Evolutionary conservation across 192 early-diverging fungal genomes (phyloP), one percentile per base, ranked within the genome.

Genomic region (Geranomyces michiganensis): DNA sequence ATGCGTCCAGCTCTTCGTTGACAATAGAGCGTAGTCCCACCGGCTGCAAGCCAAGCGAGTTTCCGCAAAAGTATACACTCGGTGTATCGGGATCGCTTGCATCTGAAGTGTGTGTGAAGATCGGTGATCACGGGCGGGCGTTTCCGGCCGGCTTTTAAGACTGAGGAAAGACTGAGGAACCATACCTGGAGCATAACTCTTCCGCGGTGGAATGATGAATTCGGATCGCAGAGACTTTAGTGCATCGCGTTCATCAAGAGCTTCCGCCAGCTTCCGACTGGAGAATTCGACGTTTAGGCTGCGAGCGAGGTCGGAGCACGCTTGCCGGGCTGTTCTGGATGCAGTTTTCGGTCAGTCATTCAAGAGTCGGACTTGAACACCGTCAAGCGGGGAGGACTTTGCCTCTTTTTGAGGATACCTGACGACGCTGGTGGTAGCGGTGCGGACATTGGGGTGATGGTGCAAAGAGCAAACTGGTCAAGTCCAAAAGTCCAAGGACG

Each of bases 31-130:
- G 76, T 0, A 92, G 85, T 14, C 81, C 75, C 45, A 83, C 86
- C 36, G 97, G 94, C 76, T 91, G 83, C 67, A 97, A 82, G 5
- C 97, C 95, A 14, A 99, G 85, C 9, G 94, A 96, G 82, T 99
- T 97, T 26, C 97, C 97, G 77, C 94, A 93, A 56, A 99, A 81
- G 76, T 99, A 99, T 14, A 89, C 76, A 56, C 55, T 24, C 2
- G 71, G 76, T 22, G 27, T 27, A 44, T 76, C 72, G 5, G 53
- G 45, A 10, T 51, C 56, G n/a, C 29, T 45, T 3, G 21, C 67
- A 51, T 47, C 76, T 66, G 13, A 62, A 27, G 29, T 62, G n/a
- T 4, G 46, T 61, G n/a, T 8, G 10, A 7, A n/a, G n/a, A n/a
- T n/a, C n/a, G 51, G n/a, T 36, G 5, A 26, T 43, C 33, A 27